Base-by-base conservation (phyloP, 1,284 basidiomycete species). In the Coniferiporia sulphurascens region DNA sequence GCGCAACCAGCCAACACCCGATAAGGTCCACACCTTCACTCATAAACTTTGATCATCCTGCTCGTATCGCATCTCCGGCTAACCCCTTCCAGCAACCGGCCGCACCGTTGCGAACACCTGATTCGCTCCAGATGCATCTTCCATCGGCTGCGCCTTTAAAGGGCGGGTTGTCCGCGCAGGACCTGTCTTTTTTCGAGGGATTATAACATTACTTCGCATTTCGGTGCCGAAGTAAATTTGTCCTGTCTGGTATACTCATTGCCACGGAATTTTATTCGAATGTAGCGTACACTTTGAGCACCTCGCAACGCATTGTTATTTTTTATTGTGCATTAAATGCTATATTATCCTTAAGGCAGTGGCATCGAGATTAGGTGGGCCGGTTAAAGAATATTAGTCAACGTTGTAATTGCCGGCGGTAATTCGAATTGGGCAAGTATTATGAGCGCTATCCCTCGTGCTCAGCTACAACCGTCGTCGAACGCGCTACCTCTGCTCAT, bases 121-220 rank as follows among this genome's bases (percentile, higher is more conserved):
- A 15, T 13, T 27, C 22, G 38, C 21, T 7, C 48, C 63, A 54
- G 65, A 63, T 5, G 48, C 57, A 17, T 3, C 44, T n/a, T 13
- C 62, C 68, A 44, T 55, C 65, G 55, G 55, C 60, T 35, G 41
- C 61, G 10, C 60, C 67, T 59, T 36, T 63, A n/a, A 73, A 71
- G 3, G 76, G 82, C 7, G 82, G 82, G 5, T 69, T 88, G 51
- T 84, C 83, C 3, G 85, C 86, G 7, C 85, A 87, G 69, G 87
- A 88, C 74, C 68, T 88, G 59, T 86, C 83, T n/a, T 89, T 89
- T 66, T 89, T 89, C 65, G 87, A 89, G 70, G 82, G 85, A 19
- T 65, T 86, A 48, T 87, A 74, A 19, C 34, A 19, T 44, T 55
- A 43, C 52, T 44, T 19, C 44, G 17, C 21, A 58, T 15, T 22